Percentiles rank a stretch among this genome's conserved stretches.
Conservation (phyloP, 495 filamentous ascomycete genomes). For the Penicillium roqueforti region DNA sequence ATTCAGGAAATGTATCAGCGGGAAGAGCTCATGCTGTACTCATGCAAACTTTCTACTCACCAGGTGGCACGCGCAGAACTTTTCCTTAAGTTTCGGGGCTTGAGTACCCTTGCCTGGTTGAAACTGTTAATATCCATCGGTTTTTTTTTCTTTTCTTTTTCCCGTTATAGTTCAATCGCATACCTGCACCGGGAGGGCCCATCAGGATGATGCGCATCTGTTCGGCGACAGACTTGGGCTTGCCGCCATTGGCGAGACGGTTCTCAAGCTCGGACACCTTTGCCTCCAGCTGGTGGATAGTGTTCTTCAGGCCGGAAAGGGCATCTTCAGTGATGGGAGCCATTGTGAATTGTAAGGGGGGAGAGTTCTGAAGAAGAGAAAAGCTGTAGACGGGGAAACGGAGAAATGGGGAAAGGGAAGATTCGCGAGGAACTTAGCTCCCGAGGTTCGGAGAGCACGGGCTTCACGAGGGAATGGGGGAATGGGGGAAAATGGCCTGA, state of each 20-base stretch:
- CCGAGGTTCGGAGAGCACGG: slow-evolving; percentile 31
- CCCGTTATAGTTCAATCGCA: slow-evolving; percentile 15
- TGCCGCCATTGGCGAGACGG: slow-evolving; percentile 50
- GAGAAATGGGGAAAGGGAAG: slow-evolving; percentile 34
- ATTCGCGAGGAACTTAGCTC: slow-evolving; percentile 35
- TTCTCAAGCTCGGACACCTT: slow-evolving; percentile 75
- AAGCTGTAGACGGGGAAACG: slow-evolving; percentile 19
- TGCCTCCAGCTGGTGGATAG: slow-evolving; percentile 77
- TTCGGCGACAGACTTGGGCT: slow-evolving; percentile 48
- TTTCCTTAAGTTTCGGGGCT: slow-evolving; percentile 95
- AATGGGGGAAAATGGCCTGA: too few species aligned
- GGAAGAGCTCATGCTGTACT: neutral
- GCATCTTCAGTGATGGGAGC: slow-evolving; percentile 76
- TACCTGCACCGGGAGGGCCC: slow-evolving; percentile 96
- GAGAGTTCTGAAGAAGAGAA: slow-evolving; percentile 24
- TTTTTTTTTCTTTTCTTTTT: too few species aligned
- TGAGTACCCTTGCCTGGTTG: slow-evolving; percentile 94
- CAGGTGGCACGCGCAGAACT: slow-evolving; percentile 93
- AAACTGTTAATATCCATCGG: slow-evolving; percentile 24
- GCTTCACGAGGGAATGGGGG: neutral
- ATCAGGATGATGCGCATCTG: slow-evolving; percentile 94
- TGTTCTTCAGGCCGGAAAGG: slow-evolving; percentile 67
- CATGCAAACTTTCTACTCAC: slow-evolving; percentile 49
- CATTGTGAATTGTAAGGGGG: slow-evolving; percentile 53
- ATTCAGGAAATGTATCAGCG: slow-evolving; percentile 12